phyloP scores from a whole-genome alignment of 1,284 basidiomycete genomes.

The Ustilago sp. region DNA sequence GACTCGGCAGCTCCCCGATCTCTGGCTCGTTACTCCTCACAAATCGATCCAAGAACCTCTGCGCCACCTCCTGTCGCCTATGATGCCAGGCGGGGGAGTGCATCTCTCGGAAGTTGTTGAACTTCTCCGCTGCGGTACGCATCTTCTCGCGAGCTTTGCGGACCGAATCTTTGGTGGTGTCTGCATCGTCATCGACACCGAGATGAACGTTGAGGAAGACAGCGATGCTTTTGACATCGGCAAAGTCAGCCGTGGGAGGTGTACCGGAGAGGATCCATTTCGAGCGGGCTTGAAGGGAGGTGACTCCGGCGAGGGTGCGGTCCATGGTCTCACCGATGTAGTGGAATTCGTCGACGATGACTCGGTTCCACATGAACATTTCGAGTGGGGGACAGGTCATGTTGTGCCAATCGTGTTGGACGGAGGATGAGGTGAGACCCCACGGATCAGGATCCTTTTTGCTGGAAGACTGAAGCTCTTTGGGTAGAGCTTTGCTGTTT shows the following conservation, averaged over 20 bases:
- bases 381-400: conserved; percentile 86
- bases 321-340: conserved; percentile 78
- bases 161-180: conserved; percentile 73
- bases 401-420: conserved; percentile 80
- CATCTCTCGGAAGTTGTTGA: conserved; percentile 95
- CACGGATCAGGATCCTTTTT: conserved; percentile 71
- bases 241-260: conserved; percentile 90
- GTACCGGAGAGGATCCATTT: conserved; percentile 97
- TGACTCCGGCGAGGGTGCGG: conserved; percentile 81
- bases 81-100: conserved; percentile 92
- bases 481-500: conserved; percentile 65
- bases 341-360: conserved; percentile 94
- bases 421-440: conserved; percentile 77
- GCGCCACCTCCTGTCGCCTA: conserved; percentile 84
- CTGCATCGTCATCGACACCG: conserved; percentile 81
- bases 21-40: conserved; percentile 86
- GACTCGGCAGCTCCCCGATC: conserved; percentile 91
- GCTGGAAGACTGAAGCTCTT: conserved; percentile 40
- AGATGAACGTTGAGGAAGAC: conserved; percentile 62
- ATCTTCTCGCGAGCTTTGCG: conserved; percentile 82
- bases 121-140: conserved; percentile 88
- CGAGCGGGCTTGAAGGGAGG: conserved; percentile 80
- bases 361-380: conserved; percentile 80
- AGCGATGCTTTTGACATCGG: conserved; percentile 80
- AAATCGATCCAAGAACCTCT: conserved; percentile 75